Base-by-base conservation (phyloP, 164 flowering plant genomes). In the Kalanchoe fedtschenkoi region DNA sequence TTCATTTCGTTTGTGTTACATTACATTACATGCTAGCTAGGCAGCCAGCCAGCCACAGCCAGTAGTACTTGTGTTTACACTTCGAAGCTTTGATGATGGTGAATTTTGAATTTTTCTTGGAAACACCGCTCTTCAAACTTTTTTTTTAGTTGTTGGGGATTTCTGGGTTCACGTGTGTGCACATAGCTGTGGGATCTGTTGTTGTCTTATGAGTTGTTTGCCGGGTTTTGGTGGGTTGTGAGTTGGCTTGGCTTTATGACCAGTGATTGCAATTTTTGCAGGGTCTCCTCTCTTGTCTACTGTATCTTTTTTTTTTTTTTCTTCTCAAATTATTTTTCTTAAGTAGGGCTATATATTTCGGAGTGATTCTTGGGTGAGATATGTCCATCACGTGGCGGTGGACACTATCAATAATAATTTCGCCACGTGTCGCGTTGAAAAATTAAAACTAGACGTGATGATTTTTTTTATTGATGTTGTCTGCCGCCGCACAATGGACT, bases 191-290 rank as follows among this genome's bases (percentile, higher is more conserved):
- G 43, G 51, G 74, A 62, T 70, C 79, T 84, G 86, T 84, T 76
- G 72, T 70, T 80, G 41, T 79, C 79, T 26, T 65, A 75, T 72
- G 34, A 63, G 58, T 47, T 57, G 59, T 58, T 11, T 16, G 47
- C 53, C 39, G 64, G 22, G 75, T 65, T 80, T 80, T 80, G 86
- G 77, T 80, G 71, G 73, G 76, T 72, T 82, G 38, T 80, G 83
- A 58, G 66, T 81, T 78, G 81, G 84, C 77, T 78, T 26, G 32
- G 32, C 15, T 51, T 51, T 51, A 32, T 51, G 8, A 13, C 56
- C 56, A 11, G 56, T 51, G 56, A 51, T 32, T 24, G 56, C 56
- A 51, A 51, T 51, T 26, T n/a, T 51, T 3, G 15, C 32, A 51
- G 30, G 56, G 56, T 24, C 56, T 51, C 17, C 56, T 51, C 56